Evolutionary conservation across 495 filamentous ascomycete genomes (phyloP).

Genomic region (Delitschia confertaspora): DNA sequence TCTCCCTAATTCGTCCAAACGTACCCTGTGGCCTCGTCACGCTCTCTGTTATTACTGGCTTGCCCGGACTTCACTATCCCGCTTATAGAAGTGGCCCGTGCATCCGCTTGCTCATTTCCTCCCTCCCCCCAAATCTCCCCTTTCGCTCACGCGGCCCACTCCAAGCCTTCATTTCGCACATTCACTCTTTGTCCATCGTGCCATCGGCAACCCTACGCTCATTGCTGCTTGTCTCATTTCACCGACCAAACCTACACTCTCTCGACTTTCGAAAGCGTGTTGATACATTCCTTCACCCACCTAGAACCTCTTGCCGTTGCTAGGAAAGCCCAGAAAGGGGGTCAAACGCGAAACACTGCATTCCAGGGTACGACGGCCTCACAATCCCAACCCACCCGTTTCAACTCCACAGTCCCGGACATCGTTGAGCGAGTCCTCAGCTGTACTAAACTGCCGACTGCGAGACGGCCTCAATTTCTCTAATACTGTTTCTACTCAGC

Average conservation of each 20-base stretch:
- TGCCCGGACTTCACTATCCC: background rate
- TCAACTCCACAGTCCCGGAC: conserved; percentile 25
- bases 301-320: conserved; percentile 1
- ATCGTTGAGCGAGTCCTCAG: conserved; percentile 29
- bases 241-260: background rate
- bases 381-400: conserved; percentile 19
- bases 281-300: conserved; percentile 12
- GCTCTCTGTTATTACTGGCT: background rate
- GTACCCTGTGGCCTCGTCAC: too few relatives aligned
- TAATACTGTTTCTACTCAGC: background rate
- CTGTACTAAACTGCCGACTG: conserved; percentile 6
- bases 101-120: background rate
- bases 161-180: background rate
- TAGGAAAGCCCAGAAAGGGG: conserved; percentile 20
- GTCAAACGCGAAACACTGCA: conserved; percentile 25
- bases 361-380: conserved; percentile 18
- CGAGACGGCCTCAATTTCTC: background rate
- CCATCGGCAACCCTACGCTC: too few relatives aligned
- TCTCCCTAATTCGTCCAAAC: too few relatives aligned
- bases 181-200: too few relatives aligned
- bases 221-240: conserved; percentile 8
- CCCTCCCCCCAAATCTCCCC: background rate
- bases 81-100: background rate
- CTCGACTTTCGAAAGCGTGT: background rate
- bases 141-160: background rate